Evolutionary conservation across 345 rosid species (phyloP), one percentile per base, ranked within the genome.

Genomic region (Pistacia atlantica): DNA sequence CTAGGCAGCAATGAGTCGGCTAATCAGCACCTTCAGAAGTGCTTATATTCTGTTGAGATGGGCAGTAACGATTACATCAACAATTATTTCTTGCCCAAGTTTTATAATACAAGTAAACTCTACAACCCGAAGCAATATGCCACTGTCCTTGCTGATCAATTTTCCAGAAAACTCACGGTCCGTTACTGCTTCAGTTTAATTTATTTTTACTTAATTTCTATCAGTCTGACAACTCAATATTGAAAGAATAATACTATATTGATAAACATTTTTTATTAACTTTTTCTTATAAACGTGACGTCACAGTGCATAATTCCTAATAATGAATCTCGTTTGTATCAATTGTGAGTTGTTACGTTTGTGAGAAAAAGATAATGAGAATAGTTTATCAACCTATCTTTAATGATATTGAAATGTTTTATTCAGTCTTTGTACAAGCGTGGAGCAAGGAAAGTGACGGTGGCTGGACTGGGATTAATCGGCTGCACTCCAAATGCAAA

Each of bases 401-500:
- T 25, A 25, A 0, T 25, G 25, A 25, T 25, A 25, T 25, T 25
- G 1, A 25, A 38, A 38, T 38, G 7, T 38, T 35, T 58, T 71
- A 60, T 75, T 33, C 37, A 93, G 98, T 82, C 51, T 51, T 75
- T 93, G 82, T 79, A 88, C 79, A 79, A 69, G 61, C 48, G 80
- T 18, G 97, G 97, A 69, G 98, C 91, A 25, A 83, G 95, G 78
- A 89, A 86, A 81, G 78, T 93, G 74, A 81, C 69, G 12, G 22
- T 93, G 80, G 57, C 76, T 57, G 91, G 90, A 51, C n/a, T 90
- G 18, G 95, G 91, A 12, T 87, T 82, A n/a, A 76, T 93, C 8
- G 97, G 97, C n/a, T 93, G 98, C 83, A 92, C 87, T 60, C 98
- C 95, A 1, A 84, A 82, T 48, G 85, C 86, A 28, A 58, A 85